These are phyloP conservation scores for Anastatica hierochuntica DNA, from an alignment of 345 rosid genomes.

Conservation along the genomic window DNA sequence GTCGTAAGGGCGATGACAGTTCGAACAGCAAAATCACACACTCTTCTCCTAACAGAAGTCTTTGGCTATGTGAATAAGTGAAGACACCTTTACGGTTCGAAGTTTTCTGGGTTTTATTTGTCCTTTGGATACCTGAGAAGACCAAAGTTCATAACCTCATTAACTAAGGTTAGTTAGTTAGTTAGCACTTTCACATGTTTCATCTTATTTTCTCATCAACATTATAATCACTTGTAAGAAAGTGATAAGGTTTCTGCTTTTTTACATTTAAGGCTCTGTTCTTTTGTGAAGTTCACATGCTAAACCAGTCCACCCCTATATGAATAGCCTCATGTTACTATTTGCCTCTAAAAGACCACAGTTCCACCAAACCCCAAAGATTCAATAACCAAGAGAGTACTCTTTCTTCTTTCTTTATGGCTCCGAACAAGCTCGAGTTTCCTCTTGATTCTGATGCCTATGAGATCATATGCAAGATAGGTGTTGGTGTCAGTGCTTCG, in stretches of 20 bases:
- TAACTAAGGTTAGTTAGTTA: constrained; percentile 18
- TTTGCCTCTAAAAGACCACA: neutral
- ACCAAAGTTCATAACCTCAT: constrained; percentile 16
- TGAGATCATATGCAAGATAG: constrained; percentile 56
- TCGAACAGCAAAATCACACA: neutral
- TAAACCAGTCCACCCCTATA: constrained; percentile 8
- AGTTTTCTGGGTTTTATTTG: constrained; percentile 5
- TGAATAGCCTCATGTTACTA: constrained; percentile 17
- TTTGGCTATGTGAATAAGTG: neutral
- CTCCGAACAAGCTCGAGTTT: constrained; percentile 32
- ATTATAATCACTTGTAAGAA: too few relatives aligned
- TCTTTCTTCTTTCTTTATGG: constrained; percentile 7
- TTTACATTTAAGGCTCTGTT: constrained; percentile 8
- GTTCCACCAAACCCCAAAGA: constrained; percentile 1
- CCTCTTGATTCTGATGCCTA: constrained; percentile 61
- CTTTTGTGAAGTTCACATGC: constrained; percentile 18
- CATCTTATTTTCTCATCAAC: constrained; percentile 19
- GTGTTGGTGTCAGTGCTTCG: constrained; percentile 59
- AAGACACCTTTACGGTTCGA: neutral
- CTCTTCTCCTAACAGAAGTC: too few relatives aligned
- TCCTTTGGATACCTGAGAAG: constrained; percentile 1
- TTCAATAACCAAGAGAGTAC: neutral
- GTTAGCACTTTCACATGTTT: constrained; percentile 28
- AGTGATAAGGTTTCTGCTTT: constrained; percentile 13
- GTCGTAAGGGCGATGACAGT: neutral